Base-by-base conservation (phyloP, 2,329 filamentous ascomycete genomes). In the Cytospora paraplurivora region DNA sequence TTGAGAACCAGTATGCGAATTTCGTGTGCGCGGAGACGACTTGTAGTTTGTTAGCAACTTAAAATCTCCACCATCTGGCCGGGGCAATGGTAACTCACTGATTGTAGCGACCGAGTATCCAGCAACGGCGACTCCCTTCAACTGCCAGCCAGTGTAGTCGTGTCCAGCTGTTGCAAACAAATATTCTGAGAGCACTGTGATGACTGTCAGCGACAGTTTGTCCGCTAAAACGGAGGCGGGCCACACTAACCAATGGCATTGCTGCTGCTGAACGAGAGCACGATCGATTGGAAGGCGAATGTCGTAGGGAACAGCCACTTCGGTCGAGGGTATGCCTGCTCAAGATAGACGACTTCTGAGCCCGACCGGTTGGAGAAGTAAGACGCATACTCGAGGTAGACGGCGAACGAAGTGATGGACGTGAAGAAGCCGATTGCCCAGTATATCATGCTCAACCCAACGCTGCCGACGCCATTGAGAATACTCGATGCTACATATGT, bases 361-460 rank as follows among this genome's bases (percentile, higher is more conserved):
- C 87, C 88, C 1, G 84, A 88, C 8, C 88, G 82, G 69, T 83
- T 89, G 0, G 87, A 87, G 64, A 90, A 90, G 66, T 86, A 89
- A 1, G 84, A 79, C 11, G 86, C 82, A 15, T 84, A 82, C 69
- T 90, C 88, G 10, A 89, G 81, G 62, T 89, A 89, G 0, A 88
- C 81, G 0, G 79, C 76, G 3, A 88, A 78, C 1, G 81, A 82
- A 2, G 83, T 79, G 0, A 79, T 71, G 13, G 50, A 37, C 44
- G 54, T 52, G 38, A 61, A 15, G 62, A 84, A 84, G 3, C 88
- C 88, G 13, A 90, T 78, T 1, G 82, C 73, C 87, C 88, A 90
- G 74, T 85, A 89, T 15, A 90, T 79, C 62, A 90, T 74, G 38
- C 81, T 78, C 1, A 89, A 73, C 0, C 88, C 88, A 10, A 89